Conservation (phyloP, 371 early-diverging fungal species). For the Ecytonucleospora hepatopenaei region DNA sequence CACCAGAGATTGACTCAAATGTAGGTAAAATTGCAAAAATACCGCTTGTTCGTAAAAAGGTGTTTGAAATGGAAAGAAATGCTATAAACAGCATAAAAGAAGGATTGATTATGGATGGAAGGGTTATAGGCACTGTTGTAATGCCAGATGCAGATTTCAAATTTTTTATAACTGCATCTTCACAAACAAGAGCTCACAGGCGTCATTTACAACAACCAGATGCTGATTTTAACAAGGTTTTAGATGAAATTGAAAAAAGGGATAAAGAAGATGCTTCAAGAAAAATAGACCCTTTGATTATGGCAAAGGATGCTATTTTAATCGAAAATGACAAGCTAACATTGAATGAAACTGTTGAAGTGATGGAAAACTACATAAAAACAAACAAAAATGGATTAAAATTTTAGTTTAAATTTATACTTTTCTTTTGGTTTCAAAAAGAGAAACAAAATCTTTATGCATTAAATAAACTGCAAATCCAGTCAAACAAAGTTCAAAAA, state of each 20-base stretch:
- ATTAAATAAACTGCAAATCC: conserved; percentile 26
- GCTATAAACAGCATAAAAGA: conserved; percentile 54
- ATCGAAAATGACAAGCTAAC: conserved; percentile 67
- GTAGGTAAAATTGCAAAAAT: conserved; percentile 65
- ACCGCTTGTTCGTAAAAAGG: conserved; percentile 60
- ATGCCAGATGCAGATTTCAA: conserved; percentile 76
- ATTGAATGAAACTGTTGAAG: conserved; percentile 64
- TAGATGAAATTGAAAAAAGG: conserved; percentile 56
- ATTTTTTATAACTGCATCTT: conserved; percentile 67
- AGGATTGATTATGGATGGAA: conserved; percentile 77
- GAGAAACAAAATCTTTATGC: conserved; percentile 33
- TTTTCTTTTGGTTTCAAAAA: conserved; percentile 41
- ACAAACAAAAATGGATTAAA: conserved; percentile 49
- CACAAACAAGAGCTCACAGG: conserved; percentile 65
- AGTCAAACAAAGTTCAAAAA: conserved; percentile 33
- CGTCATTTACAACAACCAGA: conserved; percentile 60
- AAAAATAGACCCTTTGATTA: conserved; percentile 64
- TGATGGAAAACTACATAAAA: conserved; percentile 59
- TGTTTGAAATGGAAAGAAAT: conserved; percentile 61
- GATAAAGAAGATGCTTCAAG: conserved; percentile 68
- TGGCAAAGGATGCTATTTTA: conserved; percentile 67
- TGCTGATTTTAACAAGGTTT: conserved; percentile 34
- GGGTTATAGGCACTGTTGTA: conserved; percentile 76
- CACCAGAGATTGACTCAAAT: conserved; percentile 60
- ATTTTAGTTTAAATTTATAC: conserved; percentile 10